Base-by-base conservation (phyloP, 106 monocot genomes). In the Dendrobium officinale region DNA sequence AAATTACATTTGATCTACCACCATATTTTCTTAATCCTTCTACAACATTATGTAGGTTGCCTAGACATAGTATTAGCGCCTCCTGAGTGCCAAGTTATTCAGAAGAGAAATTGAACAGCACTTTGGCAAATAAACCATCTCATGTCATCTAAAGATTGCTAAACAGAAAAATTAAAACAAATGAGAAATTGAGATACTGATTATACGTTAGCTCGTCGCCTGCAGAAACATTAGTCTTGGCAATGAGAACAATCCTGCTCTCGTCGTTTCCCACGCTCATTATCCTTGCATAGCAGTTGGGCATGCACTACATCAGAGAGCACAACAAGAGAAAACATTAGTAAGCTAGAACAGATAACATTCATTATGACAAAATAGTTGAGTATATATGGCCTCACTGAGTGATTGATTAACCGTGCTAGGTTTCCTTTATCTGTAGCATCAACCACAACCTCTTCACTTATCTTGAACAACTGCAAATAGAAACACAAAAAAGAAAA, bases 211-310 rank as follows among this genome's bases (percentile, higher is more conserved):
- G 77, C 80, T 98, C 97, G 40, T 94, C 92, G 42, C 94, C 94
- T 33, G 86, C 90, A 81, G 86, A 75, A 81, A 98, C 89, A 80
- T 88, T 86, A 26, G 45, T 81, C 86, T 94, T 94, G 24, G 97
- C 97, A 51, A 98, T 91, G 59, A 98, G 92, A 49, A 98, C 90
- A 72, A 98, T 91, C 31, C 90, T 82, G 67, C 88, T 92, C 55
- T 90, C 86, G 27, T 92, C 88, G n/a, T 87, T 86, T 80, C 93
- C 88, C 13, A 92, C 88, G 72, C 82, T 89, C 94, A 92, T 87
- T 61, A 94, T 98, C 84, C 97, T 94, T 67, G 97, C 94, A 82
- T 98, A 98, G 82, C 94, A 94, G 61, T 94, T 98, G 44, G 97
- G 97, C 92, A 84, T 88, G 80, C 97, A 98, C 97, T 98, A 88